Percentiles rank a stretch among this genome's conserved stretches.
Conservation (phyloP, 192 early-diverging fungal genomes). For the Entophlyctis luteolus region DNA sequence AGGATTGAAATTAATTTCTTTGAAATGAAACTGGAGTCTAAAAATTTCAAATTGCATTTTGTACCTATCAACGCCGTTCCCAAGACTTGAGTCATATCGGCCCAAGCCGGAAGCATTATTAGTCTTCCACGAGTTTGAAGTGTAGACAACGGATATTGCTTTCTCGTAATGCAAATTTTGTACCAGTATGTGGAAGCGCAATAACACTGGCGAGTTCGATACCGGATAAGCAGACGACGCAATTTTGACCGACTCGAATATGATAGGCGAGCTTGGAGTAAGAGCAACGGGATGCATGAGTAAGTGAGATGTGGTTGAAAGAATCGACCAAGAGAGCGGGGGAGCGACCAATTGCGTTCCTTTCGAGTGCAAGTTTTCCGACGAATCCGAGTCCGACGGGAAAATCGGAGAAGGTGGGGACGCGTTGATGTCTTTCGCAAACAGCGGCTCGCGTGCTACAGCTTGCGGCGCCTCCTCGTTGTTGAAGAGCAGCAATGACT, state of each 20-base stretch:
- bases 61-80: constrained; percentile 57
- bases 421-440: neutral
- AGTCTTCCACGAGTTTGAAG: constrained; percentile 78
- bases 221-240: constrained; percentile 47
- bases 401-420: neutral
- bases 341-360: neutral
- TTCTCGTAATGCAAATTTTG: constrained; percentile 87
- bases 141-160: constrained; percentile 69
- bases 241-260: constrained; percentile 21
- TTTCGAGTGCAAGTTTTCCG: neutral
- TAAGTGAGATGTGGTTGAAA: constrained; percentile 19
- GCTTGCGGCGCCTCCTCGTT: constrained; percentile 1
- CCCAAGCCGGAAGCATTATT: constrained; percentile 45
- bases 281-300: neutral
- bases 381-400: neutral
- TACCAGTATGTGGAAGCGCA: constrained; percentile 55
- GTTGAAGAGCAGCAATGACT: constrained; percentile 13
- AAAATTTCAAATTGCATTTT: too few species aligned
- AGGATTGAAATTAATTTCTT: too few species aligned
- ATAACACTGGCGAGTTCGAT: constrained; percentile 35
- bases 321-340: neutral
- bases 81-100: constrained; percentile 46
- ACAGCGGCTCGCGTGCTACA: neutral
- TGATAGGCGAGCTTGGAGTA: neutral
- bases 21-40: too few species aligned